Evolutionary conservation across 2,329 filamentous ascomycete genomes (phyloP).

Genomic region (Fusarium sp.): DNA sequence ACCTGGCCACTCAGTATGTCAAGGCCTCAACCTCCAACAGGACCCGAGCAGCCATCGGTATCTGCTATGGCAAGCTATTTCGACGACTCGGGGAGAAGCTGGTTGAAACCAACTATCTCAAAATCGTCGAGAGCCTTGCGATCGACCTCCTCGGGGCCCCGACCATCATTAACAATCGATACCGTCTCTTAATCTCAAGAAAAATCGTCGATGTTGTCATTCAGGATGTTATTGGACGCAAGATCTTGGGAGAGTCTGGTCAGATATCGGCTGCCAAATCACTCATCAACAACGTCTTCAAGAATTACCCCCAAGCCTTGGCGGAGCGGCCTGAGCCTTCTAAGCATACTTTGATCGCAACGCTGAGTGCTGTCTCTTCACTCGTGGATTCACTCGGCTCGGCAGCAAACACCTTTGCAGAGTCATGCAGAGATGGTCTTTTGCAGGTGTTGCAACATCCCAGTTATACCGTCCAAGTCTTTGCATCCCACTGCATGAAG

Average conservation of each 20-base stretch:
- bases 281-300: conserved; percentile 86
- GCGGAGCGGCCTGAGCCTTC: conserved; percentile 87
- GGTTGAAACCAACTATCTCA: conserved; percentile 83
- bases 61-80: conserved; percentile 86
- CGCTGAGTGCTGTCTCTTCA: conserved; percentile 79
- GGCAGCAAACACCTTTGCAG: conserved; percentile 78
- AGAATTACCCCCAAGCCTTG: conserved; percentile 90
- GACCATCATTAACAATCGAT: conserved; percentile 82
- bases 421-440: conserved; percentile 83
- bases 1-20: conserved; percentile 81
- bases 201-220: conserved; percentile 85
- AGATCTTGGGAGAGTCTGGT: conserved; percentile 86
- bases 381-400: conserved; percentile 83
- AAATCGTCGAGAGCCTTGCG: conserved; percentile 81
- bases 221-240: conserved; percentile 80
- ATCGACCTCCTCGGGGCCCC: conserved; percentile 79
- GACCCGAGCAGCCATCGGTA: conserved; percentile 79
- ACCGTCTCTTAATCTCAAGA: conserved; percentile 82
- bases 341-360: conserved; percentile 82
- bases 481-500: conserved; percentile 84
- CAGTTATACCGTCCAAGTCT: conserved; percentile 94
- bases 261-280: conserved; percentile 82
- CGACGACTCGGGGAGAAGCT: conserved; percentile 79
- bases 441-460: conserved; percentile 92
- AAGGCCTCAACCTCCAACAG: conserved; percentile 80